Conservation (phyloP, 2,329 filamentous ascomycete genomes). For the Fusarium decemcellulare region DNA sequence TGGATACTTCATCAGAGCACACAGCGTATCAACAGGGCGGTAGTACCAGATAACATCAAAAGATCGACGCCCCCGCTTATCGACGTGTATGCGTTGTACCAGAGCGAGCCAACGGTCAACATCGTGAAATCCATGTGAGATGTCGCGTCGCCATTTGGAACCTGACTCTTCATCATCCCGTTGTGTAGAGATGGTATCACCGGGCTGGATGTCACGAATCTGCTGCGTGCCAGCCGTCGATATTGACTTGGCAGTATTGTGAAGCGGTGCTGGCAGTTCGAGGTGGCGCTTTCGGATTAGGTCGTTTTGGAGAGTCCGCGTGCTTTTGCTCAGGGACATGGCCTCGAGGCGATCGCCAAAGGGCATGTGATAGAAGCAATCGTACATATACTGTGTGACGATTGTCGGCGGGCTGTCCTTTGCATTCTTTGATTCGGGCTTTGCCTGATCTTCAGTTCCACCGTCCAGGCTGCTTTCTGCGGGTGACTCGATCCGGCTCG, state of each 20-base stretch:
- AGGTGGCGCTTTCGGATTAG: constrained; percentile 49
- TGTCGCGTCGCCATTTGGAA: constrained; percentile 70
- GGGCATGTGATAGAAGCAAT: constrained; percentile 74
- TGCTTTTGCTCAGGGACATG: constrained; percentile 46
- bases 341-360: constrained; percentile 67
- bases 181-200: constrained; percentile 64
- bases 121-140: constrained; percentile 57
- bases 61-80: constrained; percentile 52
- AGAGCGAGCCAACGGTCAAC: constrained; percentile 78
- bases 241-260: constrained; percentile 40
- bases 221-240: constrained; percentile 41
- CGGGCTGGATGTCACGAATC: constrained; percentile 55
- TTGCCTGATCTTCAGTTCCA: background rate
- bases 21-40: constrained; percentile 77
- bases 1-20: constrained; percentile 77
- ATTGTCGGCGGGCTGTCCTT: constrained; percentile 62
- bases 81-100: constrained; percentile 69
- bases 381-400: constrained; percentile 78
- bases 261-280: constrained; percentile 44
- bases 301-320: constrained; percentile 47
- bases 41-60: constrained; percentile 84
- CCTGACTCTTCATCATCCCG: constrained; percentile 61
- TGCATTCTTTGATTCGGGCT: constrained; percentile 17
- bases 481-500: background rate
- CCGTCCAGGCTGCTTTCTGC: constrained; percentile 1